A percentile compares a stretch with the other conserved stretches of the same genome.
Evolutionary conservation across 2,329 filamentous ascomycete genomes (phyloP).

Genomic region (Paecilomyces variotii): DNA sequence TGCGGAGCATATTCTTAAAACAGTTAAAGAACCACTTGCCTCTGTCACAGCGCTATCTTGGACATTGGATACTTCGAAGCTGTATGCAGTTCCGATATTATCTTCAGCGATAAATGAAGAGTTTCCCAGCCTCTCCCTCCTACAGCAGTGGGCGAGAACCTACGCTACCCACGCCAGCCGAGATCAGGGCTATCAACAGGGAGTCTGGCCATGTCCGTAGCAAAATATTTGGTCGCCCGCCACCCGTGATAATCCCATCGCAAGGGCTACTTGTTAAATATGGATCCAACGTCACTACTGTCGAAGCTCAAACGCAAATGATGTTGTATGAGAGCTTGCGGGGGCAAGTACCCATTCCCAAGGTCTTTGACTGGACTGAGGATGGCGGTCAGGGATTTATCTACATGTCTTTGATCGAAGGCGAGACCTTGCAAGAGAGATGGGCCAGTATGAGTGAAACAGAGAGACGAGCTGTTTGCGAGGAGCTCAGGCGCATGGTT

Average conservation of each 20-base stretch:
- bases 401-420: constrained; percentile 19
- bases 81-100: too few relatives aligned
- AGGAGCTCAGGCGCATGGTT: constrained; percentile 20
- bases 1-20: too few relatives aligned
- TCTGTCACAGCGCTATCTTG: too few relatives aligned
- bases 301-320: constrained; percentile 22
- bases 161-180: constrained; percentile 20
- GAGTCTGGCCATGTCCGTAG: constrained; percentile 9
- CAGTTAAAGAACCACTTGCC: too few relatives aligned
- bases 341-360: constrained; percentile 17
- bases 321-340: constrained; percentile 18
- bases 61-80: too few relatives aligned
- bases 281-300: constrained; percentile 20
- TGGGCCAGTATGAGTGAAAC: constrained; percentile 14
- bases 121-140: background rate
- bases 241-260: constrained; percentile 24
- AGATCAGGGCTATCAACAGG: constrained; percentile 21
- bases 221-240: constrained; percentile 16
- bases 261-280: constrained; percentile 30
- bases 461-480: constrained; percentile 20
- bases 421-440: constrained; percentile 14
- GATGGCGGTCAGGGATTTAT: constrained; percentile 15
- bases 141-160: background rate
- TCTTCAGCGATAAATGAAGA: background rate
- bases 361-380: constrained; percentile 18